phyloP scores from a whole-genome alignment of 2,329 filamentous ascomycete species.

The Aspergillus novofumigatus region DNA sequence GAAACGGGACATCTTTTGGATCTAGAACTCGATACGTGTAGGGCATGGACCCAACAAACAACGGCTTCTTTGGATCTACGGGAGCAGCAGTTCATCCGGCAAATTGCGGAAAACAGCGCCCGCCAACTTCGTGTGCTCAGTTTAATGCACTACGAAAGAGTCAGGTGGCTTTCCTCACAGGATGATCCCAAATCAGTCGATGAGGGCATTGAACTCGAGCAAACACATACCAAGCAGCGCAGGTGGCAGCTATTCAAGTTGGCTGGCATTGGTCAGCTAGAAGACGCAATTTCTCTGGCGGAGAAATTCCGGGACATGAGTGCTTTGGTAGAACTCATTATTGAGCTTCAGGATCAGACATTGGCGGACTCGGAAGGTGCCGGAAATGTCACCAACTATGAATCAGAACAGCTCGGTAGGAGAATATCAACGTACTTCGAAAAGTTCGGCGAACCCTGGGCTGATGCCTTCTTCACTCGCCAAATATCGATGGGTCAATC shows the following conservation, averaged over 20 bases:
- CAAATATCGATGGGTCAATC: conserved; percentile 66
- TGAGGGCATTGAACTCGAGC: conserved; percentile 46
- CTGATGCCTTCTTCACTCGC: conserved; percentile 72
- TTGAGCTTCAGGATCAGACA: conserved; percentile 39
- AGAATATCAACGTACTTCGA: conserved; percentile 46
- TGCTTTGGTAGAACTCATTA: conserved; percentile 53
- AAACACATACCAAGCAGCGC: conserved; percentile 40
- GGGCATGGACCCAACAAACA: conserved; percentile 35
- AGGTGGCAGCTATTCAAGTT: conserved; percentile 46
- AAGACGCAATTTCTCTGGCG: conserved; percentile 57
- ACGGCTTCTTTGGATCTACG: conserved; percentile 26
- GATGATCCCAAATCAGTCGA: conserved; percentile 46
- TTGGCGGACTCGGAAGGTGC: conserved; percentile 19
- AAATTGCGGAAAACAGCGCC: conserved; percentile 50
- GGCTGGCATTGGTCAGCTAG: conserved; percentile 50
- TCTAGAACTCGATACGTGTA: conserved; percentile 38
- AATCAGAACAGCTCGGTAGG: conserved; percentile 31
- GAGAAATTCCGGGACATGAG: conserved; percentile 61
- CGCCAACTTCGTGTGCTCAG: conserved; percentile 56
- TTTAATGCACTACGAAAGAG: conserved; percentile 56
- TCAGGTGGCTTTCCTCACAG: conserved; percentile 55
- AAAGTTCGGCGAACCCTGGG: conserved; percentile 50
- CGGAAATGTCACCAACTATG: conserved; percentile 17
- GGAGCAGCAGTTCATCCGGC: conserved; percentile 36
- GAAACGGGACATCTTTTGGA: conserved; percentile 39